Evolutionary conservation across 2,329 filamentous ascomycete genomes (phyloP).

Genomic region (Tothia fuscella): DNA sequence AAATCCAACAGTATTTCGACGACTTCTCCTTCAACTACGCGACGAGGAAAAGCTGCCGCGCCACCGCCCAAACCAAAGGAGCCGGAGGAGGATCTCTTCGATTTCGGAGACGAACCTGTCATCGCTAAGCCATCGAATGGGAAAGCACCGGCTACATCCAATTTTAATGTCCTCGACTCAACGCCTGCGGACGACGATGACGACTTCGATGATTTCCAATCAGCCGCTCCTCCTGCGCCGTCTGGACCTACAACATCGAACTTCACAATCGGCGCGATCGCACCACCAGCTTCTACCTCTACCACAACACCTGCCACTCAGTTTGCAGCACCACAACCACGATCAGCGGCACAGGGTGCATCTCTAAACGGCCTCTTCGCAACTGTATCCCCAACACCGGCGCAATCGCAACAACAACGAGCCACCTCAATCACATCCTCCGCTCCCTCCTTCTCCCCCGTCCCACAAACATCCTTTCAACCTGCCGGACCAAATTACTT

Average conservation of each 20-base stretch:
- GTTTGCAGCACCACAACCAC: constrained; percentile 71
- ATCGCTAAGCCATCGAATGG: constrained; percentile 32
- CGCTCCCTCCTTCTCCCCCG: constrained; percentile 7
- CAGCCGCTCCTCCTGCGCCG: constrained; percentile 51
- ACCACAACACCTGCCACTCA: constrained; percentile 48
- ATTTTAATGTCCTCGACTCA: constrained; percentile 33
- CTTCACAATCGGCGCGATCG: constrained; percentile 27
- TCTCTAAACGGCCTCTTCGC: constrained; percentile 74
- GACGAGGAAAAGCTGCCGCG: constrained; percentile 34
- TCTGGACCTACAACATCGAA: constrained; percentile 32
- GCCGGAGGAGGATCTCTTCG: constrained; percentile 85
- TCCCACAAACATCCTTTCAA: constrained; percentile 50
- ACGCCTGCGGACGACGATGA: constrained; percentile 57
- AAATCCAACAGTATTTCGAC: constrained; percentile 28
- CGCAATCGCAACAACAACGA: too few species aligned
- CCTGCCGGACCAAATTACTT: constrained; percentile 86
- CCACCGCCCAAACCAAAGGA: constrained; percentile 67
- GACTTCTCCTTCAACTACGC: constrained; percentile 13
- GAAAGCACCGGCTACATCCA: constrained; percentile 31
- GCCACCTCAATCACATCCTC: constrained; percentile 38
- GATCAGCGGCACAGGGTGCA: constrained; percentile 69
- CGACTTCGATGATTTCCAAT: constrained; percentile 97
- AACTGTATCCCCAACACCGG: constrained; percentile 61
- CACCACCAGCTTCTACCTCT: constrained; percentile 34
- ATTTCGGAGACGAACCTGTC: constrained; percentile 65